Base-by-base conservation (phyloP, 2,329 filamentous ascomycete genomes). In the Sclerotinia glacialis region DNA sequence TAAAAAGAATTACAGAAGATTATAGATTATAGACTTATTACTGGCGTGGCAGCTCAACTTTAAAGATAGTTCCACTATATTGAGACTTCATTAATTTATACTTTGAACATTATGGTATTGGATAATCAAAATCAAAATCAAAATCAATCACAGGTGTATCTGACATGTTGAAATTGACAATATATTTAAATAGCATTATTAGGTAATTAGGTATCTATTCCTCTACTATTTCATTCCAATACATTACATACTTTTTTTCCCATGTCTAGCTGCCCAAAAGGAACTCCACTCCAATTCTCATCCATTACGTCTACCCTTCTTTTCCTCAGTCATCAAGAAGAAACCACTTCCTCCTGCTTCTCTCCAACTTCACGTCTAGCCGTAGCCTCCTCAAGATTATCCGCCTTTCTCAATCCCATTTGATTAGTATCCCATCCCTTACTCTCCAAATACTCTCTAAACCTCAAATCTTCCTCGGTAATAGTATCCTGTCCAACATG, bases 401-500 rank as follows among this genome's bases (percentile, higher is more conserved):
- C 70, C 23, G 65, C 69, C 44, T 70, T 71, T 54, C 69, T 62
- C 59, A 74, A 56, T 21, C 86, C 86, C 79, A 88, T 78, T 67
- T 81, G 81, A 8, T 78, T 79, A 5, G 86, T 89, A 76, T 97
- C 92, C 79, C 89, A 97, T 4, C 93, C 93, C 67, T 94, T 83
- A 34, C 79, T 80, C 74, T 87, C 83, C 16, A 97, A 80, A 75
- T 90, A 97, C 23, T 80, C 84, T 44, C 91, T 85, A 80, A 97
- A 97, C 53, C 84, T 83, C 11, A 81, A 75, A 74, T 97, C 93
- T 77, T 97, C 93, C 21, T 83, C 74, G 0, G 88, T 85, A 69
- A 97, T 96, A 0, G 92, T 96, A 73, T 97, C 90, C 79, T 96
- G 84, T n/a, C 87, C 87, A 68, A 97, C 89, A 58, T 91, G 80